Conservation (phyloP, 2,329 filamentous ascomycete genomes). For the Uncinocarpus reesii region DNA sequence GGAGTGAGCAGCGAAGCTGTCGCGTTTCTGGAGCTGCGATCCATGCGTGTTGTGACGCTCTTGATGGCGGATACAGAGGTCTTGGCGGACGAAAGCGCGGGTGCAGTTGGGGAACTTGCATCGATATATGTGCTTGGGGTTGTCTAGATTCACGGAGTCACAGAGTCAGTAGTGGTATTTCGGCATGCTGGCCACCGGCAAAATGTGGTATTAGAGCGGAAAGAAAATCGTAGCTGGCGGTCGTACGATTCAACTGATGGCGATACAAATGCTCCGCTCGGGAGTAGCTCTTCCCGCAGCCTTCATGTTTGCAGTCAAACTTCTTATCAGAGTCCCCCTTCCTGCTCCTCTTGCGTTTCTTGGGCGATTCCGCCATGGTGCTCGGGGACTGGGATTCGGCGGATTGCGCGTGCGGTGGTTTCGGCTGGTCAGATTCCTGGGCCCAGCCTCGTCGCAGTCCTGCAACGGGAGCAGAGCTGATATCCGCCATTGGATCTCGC, state of each 20-base stretch:
- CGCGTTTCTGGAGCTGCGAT: constrained; percentile 43
- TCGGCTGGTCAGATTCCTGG: background rate
- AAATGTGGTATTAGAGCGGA: background rate
- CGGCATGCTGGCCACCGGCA: background rate
- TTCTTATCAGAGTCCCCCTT: constrained; percentile 41
- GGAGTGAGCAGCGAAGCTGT: constrained; percentile 33
- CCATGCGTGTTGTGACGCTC: constrained; percentile 63
- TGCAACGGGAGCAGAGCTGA: background rate
- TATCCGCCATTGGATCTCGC: constrained; percentile 1
- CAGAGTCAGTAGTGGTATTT: background rate
- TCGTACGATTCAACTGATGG: constrained; percentile 84
- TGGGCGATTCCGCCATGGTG: constrained; percentile 21
- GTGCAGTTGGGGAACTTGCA: constrained; percentile 89
- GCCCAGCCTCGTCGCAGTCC: constrained; percentile 4
- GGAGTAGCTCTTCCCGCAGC: constrained; percentile 92
- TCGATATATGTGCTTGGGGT: constrained; percentile 86
- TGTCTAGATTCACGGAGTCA: constrained; percentile 46
- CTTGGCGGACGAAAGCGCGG: constrained; percentile 83
- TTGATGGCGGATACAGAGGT: constrained; percentile 76
- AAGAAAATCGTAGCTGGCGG: constrained; percentile 7
- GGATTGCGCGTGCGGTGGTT: background rate
- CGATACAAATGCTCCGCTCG: constrained; percentile 93
- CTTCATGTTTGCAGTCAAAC: constrained; percentile 73
- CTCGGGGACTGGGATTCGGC: constrained; percentile 2
- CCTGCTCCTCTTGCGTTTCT: constrained; percentile 37